Conservation (phyloP, 352 stramenopile species). For the Phytophthora megakarya region DNA sequence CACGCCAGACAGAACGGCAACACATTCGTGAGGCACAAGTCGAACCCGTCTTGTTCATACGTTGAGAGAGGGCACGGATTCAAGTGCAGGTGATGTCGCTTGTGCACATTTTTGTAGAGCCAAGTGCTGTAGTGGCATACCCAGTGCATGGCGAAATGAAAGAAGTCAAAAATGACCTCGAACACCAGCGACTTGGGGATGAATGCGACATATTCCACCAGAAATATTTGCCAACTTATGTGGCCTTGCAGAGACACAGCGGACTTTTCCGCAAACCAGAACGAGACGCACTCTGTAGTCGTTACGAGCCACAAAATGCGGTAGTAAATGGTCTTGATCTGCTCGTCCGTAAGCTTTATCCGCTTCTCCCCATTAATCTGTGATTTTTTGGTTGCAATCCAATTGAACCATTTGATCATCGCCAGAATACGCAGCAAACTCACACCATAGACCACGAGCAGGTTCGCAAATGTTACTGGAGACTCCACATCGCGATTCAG, state of each 20-base stretch:
- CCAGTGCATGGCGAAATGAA: slow-evolving; percentile 85
- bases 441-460: slow-evolving; percentile 45
- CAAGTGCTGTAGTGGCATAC: slow-evolving; percentile 64
- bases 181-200: slow-evolving; percentile 86
- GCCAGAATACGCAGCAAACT: slow-evolving; percentile 59
- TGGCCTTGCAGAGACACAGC: neutral
- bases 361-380: slow-evolving; percentile 74
- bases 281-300: slow-evolving; percentile 73
- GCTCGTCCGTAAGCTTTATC: slow-evolving; percentile 40
- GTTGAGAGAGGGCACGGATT: slow-evolving; percentile 81
- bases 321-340: slow-evolving; percentile 56
- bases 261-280: slow-evolving; percentile 44
- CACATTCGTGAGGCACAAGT: slow-evolving; percentile 81
- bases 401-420: slow-evolving; percentile 81
- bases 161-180: slow-evolving; percentile 87
- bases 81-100: slow-evolving; percentile 79
- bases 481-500: slow-evolving; percentile 3
- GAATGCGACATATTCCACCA: slow-evolving; percentile 60
- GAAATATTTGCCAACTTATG: slow-evolving; percentile 32
- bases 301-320: slow-evolving; percentile 73
- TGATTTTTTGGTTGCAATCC: slow-evolving; percentile 72
- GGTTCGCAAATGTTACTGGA: neutral
- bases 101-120: slow-evolving; percentile 85
- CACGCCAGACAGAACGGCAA: slow-evolving; percentile 65
- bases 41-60: slow-evolving; percentile 82